Base-by-base conservation (phyloP, 257 asterid genomes). In the Petrea volubilis region DNA sequence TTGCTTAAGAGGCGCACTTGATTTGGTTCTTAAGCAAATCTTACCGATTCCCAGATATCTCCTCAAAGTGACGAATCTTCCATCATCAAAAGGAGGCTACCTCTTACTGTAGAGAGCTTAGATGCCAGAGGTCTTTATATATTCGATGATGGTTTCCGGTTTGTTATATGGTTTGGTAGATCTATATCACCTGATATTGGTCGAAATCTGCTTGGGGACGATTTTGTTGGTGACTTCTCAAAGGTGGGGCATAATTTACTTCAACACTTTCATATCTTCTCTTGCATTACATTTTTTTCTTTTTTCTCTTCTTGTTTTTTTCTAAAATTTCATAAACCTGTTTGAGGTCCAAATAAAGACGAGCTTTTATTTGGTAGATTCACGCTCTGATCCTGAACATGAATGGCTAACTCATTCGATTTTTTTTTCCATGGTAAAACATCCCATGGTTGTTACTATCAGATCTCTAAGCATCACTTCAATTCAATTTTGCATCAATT, bases 111-210 rank as follows among this genome's bases (percentile, higher is more conserved):
- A 38, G 92, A 81, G 82, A 88, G 91, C 92, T 81, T 92, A 75
- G 98, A 92, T 76, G 65, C 90, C 60, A 79, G 90, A 69, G 96
- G 93, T 62, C 87, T 92, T 72, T 92, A 92, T 80, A 78, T 92
- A 68, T 85, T 78, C 75, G 93, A 92, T 75, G 91, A 92, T 81
- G 96, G 98, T 68, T 88, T 92, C 65, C 87, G 85, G 74, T 86
- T 92, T 80, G 84, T 92, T 65, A 61, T 92, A 75, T 92, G 98
- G 98, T 88, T 90, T 61, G 98, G 98, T 40, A 73, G 89, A 75
- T 79, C 85, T 72, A 73, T 84, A 81, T 88, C 97, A 63, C 92
- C 98, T 71, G 92, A 87, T 74, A 75, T 90, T 18, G 81, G 85
- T 49, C 87, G 79, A 83, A 81, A 74, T 77, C 82, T 92, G 84